These are phyloP conservation scores for Avena sativa DNA, from an alignment of 176 grass and related monocot genomes.

Conservation along the genomic window DNA sequence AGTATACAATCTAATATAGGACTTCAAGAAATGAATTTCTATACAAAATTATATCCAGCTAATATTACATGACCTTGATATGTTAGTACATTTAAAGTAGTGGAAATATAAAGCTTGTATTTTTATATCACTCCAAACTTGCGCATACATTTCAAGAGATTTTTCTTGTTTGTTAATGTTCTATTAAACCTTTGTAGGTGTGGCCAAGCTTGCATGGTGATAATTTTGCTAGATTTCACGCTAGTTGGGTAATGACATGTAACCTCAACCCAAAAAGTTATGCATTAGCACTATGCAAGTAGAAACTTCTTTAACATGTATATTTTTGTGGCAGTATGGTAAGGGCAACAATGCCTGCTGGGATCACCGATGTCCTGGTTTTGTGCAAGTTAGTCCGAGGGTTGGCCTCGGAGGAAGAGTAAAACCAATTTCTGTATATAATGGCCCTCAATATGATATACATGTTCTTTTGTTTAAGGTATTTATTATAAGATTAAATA, in stretches of 20 bases:
- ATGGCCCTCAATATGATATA: conserved; percentile 23
- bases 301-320: not conserved
- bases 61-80: not conserved
- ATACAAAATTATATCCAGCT: not conserved
- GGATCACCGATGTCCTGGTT: conserved; percentile 38
- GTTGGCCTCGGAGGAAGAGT: conserved; percentile 20
- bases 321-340: not conserved
- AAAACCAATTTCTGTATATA: conserved; percentile 16
- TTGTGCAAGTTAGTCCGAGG: conserved; percentile 37
- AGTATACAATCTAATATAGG: not conserved
- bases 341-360: not conserved
- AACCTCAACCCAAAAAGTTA: not conserved
- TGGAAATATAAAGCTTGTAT: too few relatives aligned
- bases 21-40: not conserved
- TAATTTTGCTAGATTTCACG: not conserved
- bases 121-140: too few relatives aligned
- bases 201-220: not conserved
- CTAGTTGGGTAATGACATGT: not conserved
- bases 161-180: not conserved
- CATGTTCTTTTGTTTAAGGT: conserved; percentile 17
- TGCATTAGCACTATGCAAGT: not conserved
- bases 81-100: not conserved
- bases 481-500: not conserved
- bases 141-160: not conserved
- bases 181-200: not conserved